These are phyloP conservation scores for Grigorovia transvaalensis DNA, from an alignment of 805 yeast species.

Conservation along the genomic window DNA sequence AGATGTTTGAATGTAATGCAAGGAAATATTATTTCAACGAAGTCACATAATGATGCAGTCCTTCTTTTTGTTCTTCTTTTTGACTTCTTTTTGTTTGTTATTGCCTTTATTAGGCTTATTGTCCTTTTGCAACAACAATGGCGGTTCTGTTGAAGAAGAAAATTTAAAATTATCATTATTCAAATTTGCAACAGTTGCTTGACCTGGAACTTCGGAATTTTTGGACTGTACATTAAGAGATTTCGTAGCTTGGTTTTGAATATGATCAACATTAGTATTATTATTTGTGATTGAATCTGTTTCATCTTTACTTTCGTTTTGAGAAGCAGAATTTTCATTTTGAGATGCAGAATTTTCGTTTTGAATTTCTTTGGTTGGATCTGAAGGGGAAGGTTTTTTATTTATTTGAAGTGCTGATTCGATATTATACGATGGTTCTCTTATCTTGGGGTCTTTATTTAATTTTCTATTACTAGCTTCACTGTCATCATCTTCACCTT, in stretches of 20 bases:
- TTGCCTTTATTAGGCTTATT: neutral
- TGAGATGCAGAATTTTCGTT: neutral
- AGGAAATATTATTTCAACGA: no score
- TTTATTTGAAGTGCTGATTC: neutral
- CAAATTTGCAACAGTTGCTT: neutral
- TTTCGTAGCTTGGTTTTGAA: neutral
- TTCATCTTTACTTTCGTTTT: neutral
- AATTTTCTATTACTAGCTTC: neutral
- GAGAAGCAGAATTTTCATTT: neutral
- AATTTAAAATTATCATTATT: neutral
- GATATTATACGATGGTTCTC: neutral
- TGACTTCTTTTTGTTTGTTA: neutral
- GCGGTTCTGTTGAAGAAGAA: conserved; percentile 1
- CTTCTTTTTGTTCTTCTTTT: conserved; percentile 4
- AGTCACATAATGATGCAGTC: conserved; percentile 12
- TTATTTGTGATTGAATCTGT: neutral
- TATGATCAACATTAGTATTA: neutral
- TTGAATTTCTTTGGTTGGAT: no score
- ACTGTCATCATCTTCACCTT: neutral
- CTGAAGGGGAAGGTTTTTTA: neutral
- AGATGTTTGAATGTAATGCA: neutral
- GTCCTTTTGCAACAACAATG: neutral
- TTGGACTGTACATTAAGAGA: neutral
- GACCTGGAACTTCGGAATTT: neutral
- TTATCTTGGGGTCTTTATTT: neutral